Base-by-base conservation (phyloP, 2,329 filamentous ascomycete genomes). In the Verticillium isaacii region DNA sequence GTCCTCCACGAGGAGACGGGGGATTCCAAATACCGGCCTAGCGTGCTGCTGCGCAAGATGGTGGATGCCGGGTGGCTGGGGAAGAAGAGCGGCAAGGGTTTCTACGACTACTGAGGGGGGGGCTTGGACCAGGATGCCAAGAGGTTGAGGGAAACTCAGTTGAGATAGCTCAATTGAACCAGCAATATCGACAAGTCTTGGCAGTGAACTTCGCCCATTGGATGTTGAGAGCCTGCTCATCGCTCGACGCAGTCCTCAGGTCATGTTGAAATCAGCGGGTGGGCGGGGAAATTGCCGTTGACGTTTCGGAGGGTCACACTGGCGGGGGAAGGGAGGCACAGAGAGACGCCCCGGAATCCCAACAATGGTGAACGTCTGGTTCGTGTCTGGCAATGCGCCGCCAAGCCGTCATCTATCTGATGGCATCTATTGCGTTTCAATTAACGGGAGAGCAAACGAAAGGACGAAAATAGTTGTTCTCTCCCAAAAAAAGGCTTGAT, bases 51-150 rank as follows among this genome's bases (percentile, higher is more conserved):
- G 67, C 85, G 86, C 72, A 96, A 96, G 78, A 98, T 98, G 93
- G 95, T 99, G 2, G 93, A 96, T 81, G 95, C 95, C 19, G 95
- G 95, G 2, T 99, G 95, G 95, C 72, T 97, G 65, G 95, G 95
- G 23, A 98, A 97, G 87, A 99, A 99, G 86, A 91, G 87, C 69
- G 93, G 94, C 29, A 97, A 95, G 79, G 95, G 95, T 2, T 97
- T 97, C 74, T 97, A 97, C 71, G 90, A 95, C 62, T 96, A 97
- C 75, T 92, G 75, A 73, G n/a, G 39, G 17, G 23, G 23, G n/a
- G 39, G 34, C 34, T 36, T 14, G 34, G 34, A 34, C 25, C 5
- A 32, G 23, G 19, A 14, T 25, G 45, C 45, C 45, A 50, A 50
- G 45, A 50, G 23, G 19, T 50, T n/a, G 17, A 11, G n/a, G 19